Conservation (phyloP, 352 stramenopile genomes). For the Globisporangium barbulae region DNA sequence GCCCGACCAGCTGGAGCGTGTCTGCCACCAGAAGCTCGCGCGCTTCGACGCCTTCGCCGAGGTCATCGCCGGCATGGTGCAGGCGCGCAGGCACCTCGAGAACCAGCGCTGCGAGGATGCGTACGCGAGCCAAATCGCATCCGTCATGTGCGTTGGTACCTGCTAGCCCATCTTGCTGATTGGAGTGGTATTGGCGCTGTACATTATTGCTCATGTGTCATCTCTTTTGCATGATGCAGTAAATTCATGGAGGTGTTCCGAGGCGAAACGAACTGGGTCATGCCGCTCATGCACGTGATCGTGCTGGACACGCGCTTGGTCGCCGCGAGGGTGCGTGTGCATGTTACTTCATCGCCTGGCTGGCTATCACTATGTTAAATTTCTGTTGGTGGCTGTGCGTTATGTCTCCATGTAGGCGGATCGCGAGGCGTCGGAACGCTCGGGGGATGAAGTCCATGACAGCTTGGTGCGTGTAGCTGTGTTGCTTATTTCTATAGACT, state of each 20-base stretch:
- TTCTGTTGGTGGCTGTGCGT: neutral
- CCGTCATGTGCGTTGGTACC: conserved; percentile 48
- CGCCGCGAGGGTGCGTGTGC: conserved; percentile 39
- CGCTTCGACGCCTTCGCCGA: conserved; percentile 55
- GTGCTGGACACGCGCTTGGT: conserved; percentile 79
- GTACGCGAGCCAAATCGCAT: conserved; percentile 62
- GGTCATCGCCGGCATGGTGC: conserved; percentile 55
- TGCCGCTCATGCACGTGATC: conserved; percentile 77
- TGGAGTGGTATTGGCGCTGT: neutral
- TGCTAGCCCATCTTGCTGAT: neutral
- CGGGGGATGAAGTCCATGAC: conserved; percentile 75
- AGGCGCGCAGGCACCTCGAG: conserved; percentile 60
- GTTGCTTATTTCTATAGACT: neutral
- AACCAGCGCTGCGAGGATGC: conserved; percentile 44
- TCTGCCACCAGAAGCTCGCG: conserved; percentile 51
- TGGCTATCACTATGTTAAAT: neutral
- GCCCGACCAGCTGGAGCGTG: conserved; percentile 45
- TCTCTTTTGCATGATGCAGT: conserved; percentile 19
- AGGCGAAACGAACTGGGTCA: conserved; percentile 82
- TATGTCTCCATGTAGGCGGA: conserved; percentile 42
- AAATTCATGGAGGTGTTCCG: conserved; percentile 88
- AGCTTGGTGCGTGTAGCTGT: conserved; percentile 32
- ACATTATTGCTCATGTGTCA: neutral
- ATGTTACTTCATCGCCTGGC: neutral
- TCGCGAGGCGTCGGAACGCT: conserved; percentile 49